Percentiles rank a stretch among this genome's conserved stretches.
These are phyloP conservation scores for Terfezia claveryi DNA, from an alignment of 495 filamentous ascomycete species.

Conservation along the genomic window DNA sequence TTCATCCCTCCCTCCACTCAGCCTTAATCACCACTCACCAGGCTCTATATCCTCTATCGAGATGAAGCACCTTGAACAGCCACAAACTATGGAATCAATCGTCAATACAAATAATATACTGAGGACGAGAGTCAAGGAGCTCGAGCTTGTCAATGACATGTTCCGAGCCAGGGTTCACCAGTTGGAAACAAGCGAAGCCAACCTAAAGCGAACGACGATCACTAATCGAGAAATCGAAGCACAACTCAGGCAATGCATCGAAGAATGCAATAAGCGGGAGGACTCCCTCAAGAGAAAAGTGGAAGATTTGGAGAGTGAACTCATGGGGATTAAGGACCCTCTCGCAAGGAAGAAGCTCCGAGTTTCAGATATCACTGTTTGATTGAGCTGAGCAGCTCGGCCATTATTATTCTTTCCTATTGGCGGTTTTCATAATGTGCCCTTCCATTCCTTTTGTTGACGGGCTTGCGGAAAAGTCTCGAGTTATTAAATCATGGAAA, in stretches of 20 bases:
- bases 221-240: constrained; percentile 30
- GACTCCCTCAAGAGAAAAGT: constrained; percentile 63
- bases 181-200: constrained; percentile 52
- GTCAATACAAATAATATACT: constrained; percentile 55
- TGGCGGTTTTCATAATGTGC: constrained; percentile 10
- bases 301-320: constrained; percentile 52
- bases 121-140: constrained; percentile 75
- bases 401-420: constrained; percentile 7
- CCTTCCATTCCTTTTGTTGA: constrained; percentile 11
- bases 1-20: constrained; percentile 29
- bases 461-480: background rate
- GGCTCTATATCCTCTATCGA: constrained; percentile 38
- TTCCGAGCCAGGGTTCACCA: constrained; percentile 75
- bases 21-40: constrained; percentile 16
- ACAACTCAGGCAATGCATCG: constrained; percentile 42
- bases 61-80: constrained; percentile 51
- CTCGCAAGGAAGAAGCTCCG: constrained; percentile 16
- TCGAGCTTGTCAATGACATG: constrained; percentile 88
- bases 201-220: constrained; percentile 37
- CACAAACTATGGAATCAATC: constrained; percentile 60
- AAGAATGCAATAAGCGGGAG: constrained; percentile 54
- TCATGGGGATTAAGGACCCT: constrained; percentile 21
- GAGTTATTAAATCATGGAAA: constrained; percentile 5
- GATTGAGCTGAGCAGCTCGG: constrained; percentile 3
- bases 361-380: constrained; percentile 18